Base-by-base conservation (phyloP, 1,139 yeast genomes). In the Pichia inconspicua region DNA sequence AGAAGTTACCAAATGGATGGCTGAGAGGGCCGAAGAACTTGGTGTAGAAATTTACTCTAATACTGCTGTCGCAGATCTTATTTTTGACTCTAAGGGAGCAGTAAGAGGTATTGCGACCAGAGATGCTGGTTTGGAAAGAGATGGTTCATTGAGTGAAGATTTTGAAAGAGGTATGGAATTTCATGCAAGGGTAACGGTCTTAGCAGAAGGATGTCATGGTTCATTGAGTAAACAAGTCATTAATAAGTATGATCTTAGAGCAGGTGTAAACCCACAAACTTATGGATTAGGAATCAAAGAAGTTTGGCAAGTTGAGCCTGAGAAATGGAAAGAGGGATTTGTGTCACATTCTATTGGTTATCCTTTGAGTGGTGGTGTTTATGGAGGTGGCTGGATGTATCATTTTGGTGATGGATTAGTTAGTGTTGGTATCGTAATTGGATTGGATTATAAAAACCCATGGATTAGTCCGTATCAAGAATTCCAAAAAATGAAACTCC, bases 151-250 rank as follows among this genome's bases (percentile, higher is more conserved):
- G 27, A 86, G 84, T 61, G 58, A 55, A 27, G 73, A 79, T 27
- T 92, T 88, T 65, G 96, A 92, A 68, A 76, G 95, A 54, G 98
- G 98, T 25, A 87, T 92, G 96, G 97, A 88, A 65, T 92, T 92
- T 66, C 94, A 84, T 58, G 88, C 97, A 2, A 77, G 90, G 59
- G 72, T 82, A 52, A 90, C 97, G 0, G 83, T 92, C 22, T 74
- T 92, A 46, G 96, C 96, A 3, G 98, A 92, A 68, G 98, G 98
- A 25, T 92, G 98, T 63, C 97, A 89, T 66, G 98, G 98, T 0
- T 89, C 97, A 1, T 71, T 92, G 48, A 73, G 92, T 11, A 90
- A 92, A 64, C 78, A 84, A 60, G 82, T 79, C 1, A 83, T 90
- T 50, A 68, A 75, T 48, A 79, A 82, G 58, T 92, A 69, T 65